Percentiles rank a stretch among this genome's conserved stretches.
phyloP scores from a whole-genome alignment of 495 filamentous ascomycete species.

The Melanomma pulvis-pyrius region DNA sequence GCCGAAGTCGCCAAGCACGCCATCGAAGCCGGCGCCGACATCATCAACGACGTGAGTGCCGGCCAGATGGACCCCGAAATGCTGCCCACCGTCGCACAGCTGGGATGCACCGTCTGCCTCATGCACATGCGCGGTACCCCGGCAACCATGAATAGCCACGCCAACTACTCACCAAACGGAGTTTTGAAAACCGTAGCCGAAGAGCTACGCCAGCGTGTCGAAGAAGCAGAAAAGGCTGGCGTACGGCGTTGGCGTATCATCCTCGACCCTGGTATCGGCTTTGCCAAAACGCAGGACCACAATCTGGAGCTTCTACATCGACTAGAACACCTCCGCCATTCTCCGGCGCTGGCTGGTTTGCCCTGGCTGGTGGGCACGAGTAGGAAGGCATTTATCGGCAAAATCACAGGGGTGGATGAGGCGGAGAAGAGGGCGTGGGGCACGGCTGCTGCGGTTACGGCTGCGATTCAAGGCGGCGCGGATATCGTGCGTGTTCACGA shows the following conservation, averaged over 20 bases:
- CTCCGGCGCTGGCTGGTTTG: conserved; percentile 67
- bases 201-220: conserved; percentile 72
- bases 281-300: conserved; percentile 79
- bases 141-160: conserved; percentile 71
- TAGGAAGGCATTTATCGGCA: conserved; percentile 87
- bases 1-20: conserved; percentile 81
- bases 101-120: conserved; percentile 81
- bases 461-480: conserved; percentile 86
- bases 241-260: conserved; percentile 92
- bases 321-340: conserved; percentile 63
- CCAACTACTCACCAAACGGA: conserved; percentile 67
- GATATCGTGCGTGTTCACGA: conserved; percentile 97
- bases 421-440: conserved; percentile 73
- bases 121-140: conserved; percentile 97
- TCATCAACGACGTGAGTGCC: conserved; percentile 93
- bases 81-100: conserved; percentile 75
- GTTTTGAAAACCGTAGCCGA: conserved; percentile 67
- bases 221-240: conserved; percentile 78
- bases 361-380: conserved; percentile 92
- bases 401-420: conserved; percentile 74
- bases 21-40: conserved; percentile 80
- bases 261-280: conserved; percentile 91
- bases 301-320: conserved; percentile 78
- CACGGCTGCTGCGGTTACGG: conserved; percentile 84
- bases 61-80: conserved; percentile 79